Evolutionary conservation across 78 protist species (phyloP).

Genomic region (Dictyostelium purpureum): DNA sequence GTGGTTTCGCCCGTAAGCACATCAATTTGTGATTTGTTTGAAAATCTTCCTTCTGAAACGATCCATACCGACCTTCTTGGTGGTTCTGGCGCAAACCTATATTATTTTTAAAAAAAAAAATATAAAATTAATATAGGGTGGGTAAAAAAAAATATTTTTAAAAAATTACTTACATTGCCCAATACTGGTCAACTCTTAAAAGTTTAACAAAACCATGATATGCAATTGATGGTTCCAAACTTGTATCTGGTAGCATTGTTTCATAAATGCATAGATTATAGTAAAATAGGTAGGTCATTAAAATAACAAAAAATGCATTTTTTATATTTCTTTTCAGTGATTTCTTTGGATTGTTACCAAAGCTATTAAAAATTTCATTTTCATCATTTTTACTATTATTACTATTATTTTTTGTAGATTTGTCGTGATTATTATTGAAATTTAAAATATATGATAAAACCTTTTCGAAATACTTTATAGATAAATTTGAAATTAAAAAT

Average conservation of each 20-base stretch:
- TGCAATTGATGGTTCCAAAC: background rate
- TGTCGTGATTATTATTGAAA: background rate
- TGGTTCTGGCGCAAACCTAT: slow-evolving; percentile 70
- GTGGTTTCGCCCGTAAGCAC: background rate
- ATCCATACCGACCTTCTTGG: slow-evolving; percentile 32
- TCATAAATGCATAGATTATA: background rate
- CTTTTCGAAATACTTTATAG: background rate
- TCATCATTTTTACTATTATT: background rate
- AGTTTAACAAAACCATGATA: background rate
- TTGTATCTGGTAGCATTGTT: background rate
- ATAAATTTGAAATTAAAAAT: background rate
- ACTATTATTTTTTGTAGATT: background rate
- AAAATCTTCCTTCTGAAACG: background rate
- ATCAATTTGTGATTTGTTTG: background rate
- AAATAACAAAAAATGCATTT: background rate
- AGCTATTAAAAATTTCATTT: too few relatives aligned
- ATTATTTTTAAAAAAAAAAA: slow-evolving; percentile 15
- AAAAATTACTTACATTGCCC: background rate
- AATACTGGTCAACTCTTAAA: slow-evolving; percentile 10
- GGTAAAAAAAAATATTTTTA: background rate
- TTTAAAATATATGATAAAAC: background rate
- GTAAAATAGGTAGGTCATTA: background rate
- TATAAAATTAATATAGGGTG: background rate
- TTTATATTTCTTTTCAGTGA: background rate
- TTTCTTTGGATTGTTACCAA: background rate